phyloP scores from a whole-genome alignment of 1,284 basidiomycete genomes.

The Austropuccinia psidii region DNA sequence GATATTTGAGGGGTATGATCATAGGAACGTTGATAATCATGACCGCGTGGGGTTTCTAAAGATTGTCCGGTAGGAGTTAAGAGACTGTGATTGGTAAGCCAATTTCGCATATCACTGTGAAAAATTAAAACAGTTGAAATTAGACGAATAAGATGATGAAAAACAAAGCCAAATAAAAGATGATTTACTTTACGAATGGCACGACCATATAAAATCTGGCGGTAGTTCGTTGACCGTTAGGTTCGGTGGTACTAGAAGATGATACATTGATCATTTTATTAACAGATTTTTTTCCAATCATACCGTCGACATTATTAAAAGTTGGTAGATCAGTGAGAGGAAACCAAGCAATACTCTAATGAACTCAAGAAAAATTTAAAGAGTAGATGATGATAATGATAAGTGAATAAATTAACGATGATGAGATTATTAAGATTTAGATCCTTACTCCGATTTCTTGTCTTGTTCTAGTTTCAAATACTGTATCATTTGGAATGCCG shows the following conservation, averaged over 20 bases:
- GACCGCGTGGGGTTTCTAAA: not conserved
- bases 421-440: constrained; percentile 10
- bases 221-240: constrained; percentile 47
- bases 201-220: constrained; percentile 91
- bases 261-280: constrained; percentile 50
- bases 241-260: constrained; percentile 50
- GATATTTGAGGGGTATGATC: not conserved
- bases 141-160: not conserved
- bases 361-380: not conserved
- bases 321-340: constrained; percentile 79
- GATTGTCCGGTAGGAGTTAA: constrained; percentile 9
- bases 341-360: constrained; percentile 94
- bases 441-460: constrained; percentile 92
- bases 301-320: constrained; percentile 68
- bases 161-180: not conserved
- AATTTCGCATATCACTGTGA: constrained; percentile 31
- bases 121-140: not conserved
- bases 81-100: constrained; percentile 21
- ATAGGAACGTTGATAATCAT: constrained; percentile 4
- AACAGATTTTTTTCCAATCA: constrained; percentile 43
- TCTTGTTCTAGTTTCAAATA: constrained; percentile 85
- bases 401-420: constrained; percentile 34
- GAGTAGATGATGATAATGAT: not conserved
- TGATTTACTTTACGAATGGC: constrained; percentile 72
- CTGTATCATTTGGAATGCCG: constrained; percentile 78